These are phyloP conservation scores for Diaporthe citri DNA, from an alignment of 2,329 filamentous ascomycete genomes.

Conservation along the genomic window DNA sequence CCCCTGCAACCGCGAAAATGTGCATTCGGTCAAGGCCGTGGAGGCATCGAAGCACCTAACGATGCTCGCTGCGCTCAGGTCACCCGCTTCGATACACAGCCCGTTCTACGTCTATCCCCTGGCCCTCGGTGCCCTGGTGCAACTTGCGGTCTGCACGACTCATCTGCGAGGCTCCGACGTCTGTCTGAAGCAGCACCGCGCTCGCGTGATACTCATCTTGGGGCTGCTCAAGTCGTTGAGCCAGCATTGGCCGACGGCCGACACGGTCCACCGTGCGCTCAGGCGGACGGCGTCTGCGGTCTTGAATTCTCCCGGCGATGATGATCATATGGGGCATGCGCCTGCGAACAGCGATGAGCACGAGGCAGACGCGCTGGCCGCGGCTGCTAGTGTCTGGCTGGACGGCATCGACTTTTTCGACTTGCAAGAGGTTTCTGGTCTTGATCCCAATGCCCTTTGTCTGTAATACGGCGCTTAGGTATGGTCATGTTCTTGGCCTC, in stretches of 20 bases:
- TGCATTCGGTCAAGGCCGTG: conserved; percentile 4
- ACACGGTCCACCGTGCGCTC: not conserved
- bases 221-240: not conserved
- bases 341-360: not conserved
- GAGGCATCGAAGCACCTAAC: not conserved
- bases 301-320: not conserved
- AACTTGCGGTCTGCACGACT: not conserved
- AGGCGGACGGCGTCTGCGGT: not conserved
- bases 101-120: not conserved
- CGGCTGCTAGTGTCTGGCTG: conserved; percentile 2
- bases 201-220: not conserved
- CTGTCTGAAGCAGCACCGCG: conserved; percentile 3
- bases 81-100: not conserved
- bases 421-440: not conserved
- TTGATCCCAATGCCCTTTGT: conserved; percentile 9
- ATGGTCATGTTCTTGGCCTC: not conserved
- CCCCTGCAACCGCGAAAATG: conserved; percentile 8
- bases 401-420: conserved; percentile 3
- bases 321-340: not conserved
- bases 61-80: not conserved
- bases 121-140: not conserved
- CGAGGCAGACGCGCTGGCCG: not conserved
- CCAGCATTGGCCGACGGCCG: conserved; percentile 2
- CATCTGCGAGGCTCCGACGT: not conserved
- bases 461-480: not conserved